These are phyloP conservation scores for Taphrina confusa DNA, from an alignment of 1,139 yeast species.

Conservation along the genomic window DNA sequence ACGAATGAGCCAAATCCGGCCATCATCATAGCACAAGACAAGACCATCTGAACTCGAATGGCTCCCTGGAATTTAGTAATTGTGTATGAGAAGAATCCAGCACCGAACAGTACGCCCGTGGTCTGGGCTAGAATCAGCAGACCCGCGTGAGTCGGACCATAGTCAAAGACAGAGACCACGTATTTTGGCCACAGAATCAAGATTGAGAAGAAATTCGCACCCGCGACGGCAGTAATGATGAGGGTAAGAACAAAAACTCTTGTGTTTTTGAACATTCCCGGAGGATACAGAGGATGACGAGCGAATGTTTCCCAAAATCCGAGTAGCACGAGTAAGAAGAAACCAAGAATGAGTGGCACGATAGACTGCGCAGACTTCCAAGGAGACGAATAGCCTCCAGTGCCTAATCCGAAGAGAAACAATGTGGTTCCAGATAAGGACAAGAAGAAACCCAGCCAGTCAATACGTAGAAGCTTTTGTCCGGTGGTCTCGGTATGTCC, in stretches of 20 bases:
- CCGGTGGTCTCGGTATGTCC: conserved; percentile 14
- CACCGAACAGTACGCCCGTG: conserved; percentile 24
- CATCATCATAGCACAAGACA: conserved; percentile 27
- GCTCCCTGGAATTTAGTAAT: conserved; percentile 32
- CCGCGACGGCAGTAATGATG: conserved; percentile 31
- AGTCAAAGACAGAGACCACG: conserved; percentile 10
- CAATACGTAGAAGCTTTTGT: conserved; percentile 11
- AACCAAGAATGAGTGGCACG: conserved; percentile 26
- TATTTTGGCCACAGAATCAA: conserved; percentile 30
- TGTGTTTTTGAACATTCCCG: conserved; percentile 33
- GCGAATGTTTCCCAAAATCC: conserved; percentile 30
- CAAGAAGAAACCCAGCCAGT: conserved; percentile 28
- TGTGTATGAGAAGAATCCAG: conserved; percentile 32
- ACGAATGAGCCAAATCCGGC: conserved; percentile 21
- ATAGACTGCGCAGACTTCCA: conserved; percentile 31
- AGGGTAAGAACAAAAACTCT: conserved; percentile 31
- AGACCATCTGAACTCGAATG: conserved; percentile 24
- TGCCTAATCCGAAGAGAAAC: conserved; percentile 31
- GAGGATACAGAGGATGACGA: conserved; percentile 23
- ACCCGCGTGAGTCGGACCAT: conserved; percentile 26
- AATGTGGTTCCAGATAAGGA: conserved; percentile 22
- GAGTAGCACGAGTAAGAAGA: conserved; percentile 7
- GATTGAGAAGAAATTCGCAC: conserved; percentile 33
- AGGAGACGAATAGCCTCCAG: conserved; percentile 25
- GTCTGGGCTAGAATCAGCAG: conserved; percentile 29